phyloP scores from a whole-genome alignment of 768 basidiomycete species.

The Leccinum longicurvipes region DNA sequence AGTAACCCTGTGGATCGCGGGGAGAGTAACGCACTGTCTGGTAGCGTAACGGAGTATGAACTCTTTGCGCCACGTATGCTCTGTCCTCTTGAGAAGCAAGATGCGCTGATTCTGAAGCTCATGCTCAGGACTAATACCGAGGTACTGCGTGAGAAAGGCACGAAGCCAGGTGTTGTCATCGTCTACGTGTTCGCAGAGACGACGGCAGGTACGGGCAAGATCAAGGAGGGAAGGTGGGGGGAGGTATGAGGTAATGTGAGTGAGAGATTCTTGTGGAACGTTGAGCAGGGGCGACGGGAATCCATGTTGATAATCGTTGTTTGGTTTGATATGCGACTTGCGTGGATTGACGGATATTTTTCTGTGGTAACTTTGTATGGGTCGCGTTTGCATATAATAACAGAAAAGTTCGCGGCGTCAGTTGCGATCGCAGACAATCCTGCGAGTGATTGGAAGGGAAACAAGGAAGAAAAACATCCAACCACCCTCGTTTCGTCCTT shows the following conservation, averaged over 20 bases:
- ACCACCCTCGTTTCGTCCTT: not conserved
- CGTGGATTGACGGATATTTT: constrained; percentile 31
- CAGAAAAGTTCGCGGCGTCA: constrained; percentile 9
- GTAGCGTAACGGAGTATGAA: constrained; percentile 57
- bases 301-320: constrained; percentile 48
- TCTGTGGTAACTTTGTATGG: constrained; percentile 38
- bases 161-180: constrained; percentile 79
- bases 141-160: constrained; percentile 66
- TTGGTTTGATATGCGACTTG: constrained; percentile 24
- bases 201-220: constrained; percentile 50
- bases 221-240: constrained; percentile 58
- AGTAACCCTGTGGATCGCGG: not conserved
- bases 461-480: not conserved
- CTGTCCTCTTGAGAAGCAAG: constrained; percentile 53
- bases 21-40: constrained; percentile 41
- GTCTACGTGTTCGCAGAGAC: constrained; percentile 61
- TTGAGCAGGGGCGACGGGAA: constrained; percentile 42
- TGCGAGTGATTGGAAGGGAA: constrained; percentile 15
- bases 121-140: constrained; percentile 64
- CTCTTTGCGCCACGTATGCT: constrained; percentile 67
- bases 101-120: constrained; percentile 45
- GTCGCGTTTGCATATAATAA: constrained; percentile 70
- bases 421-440: constrained; percentile 25
- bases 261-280: constrained; percentile 69
- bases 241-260: constrained; percentile 71